Base-by-base conservation (phyloP, 140 eudicot genomes). In the Flaveria floridana region DNA sequence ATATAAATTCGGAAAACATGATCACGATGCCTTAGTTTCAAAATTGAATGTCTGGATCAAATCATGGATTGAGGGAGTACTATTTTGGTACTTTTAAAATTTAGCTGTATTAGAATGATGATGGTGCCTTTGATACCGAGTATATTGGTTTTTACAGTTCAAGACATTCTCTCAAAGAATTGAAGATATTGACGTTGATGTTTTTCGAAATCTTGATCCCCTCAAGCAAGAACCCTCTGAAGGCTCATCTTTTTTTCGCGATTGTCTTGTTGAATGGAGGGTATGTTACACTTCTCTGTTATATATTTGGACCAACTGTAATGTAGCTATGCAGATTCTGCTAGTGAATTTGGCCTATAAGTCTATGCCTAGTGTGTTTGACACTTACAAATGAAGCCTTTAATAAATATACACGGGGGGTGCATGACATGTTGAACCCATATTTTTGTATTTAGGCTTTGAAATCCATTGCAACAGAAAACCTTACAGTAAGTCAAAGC, bases 251-350 rank as follows among this genome's bases (percentile, higher is more conserved):
- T 93, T 93, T 79, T 93, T 93, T 77, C 85, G 86, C 0, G 97
- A 93, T 67, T 89, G 96, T 76, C 88, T 93, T 19, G 78, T 83
- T 16, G 81, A 93, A 65, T 93, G 91, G 87, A 87, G 98, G 86
- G 98, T 92, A 86, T 57, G 92, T 47, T 58, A 19, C 50, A 2
- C 61, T 28, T 0, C 74, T 7, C 23, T 25, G 7, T 20, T 19
- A 25, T 15, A 3, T 19, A 7, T 61, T 11, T 42, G 12, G 72
- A 37, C 26, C 21, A 56, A 51, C 39, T 7, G 41, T 51, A 30
- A 68, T 67, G 16, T 44, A 61, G 12, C 37, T 19, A 39, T 57
- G 68, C 57, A 72, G 37, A 30, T 16, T 55, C 34, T 30, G 65
- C 5, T 62, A 62, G 42, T 70, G 65, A 51, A 52, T 51, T 59